A percentile compares a stretch with the other conserved stretches of the same genome.
These are phyloP conservation scores for Hypericum androsaemum DNA, from an alignment of 345 rosid genomes.

Conservation along the genomic window DNA sequence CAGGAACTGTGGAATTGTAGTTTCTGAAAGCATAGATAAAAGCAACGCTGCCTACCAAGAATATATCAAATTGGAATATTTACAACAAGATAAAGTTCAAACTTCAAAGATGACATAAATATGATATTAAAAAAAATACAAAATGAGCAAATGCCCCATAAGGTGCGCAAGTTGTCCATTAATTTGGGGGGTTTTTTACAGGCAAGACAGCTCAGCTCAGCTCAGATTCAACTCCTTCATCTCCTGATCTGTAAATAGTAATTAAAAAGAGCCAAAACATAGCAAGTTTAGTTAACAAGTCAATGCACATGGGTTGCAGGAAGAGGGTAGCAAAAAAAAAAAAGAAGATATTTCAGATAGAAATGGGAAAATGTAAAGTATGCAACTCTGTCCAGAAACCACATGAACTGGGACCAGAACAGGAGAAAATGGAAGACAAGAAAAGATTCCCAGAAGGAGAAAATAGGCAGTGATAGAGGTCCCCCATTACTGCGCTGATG, in stretches of 20 bases:
- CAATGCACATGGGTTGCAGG: conserved; percentile 18
- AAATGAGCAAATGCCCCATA: not conserved
- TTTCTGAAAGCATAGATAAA: no score
- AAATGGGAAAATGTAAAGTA: conserved; percentile 10
- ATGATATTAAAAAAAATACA: no score
- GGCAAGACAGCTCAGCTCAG: conserved; percentile 4
- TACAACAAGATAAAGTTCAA: no score
- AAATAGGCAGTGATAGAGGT: conserved; percentile 15
- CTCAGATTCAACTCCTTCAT: conserved; percentile 15
- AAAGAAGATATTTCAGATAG: conserved; percentile 3
- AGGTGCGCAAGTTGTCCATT: not conserved
- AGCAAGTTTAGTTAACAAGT: conserved; percentile 14
- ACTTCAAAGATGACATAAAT: no score
- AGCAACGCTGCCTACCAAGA: no score
- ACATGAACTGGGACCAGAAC: conserved; percentile 15
- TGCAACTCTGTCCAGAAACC: conserved; percentile 6
- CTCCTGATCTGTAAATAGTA: conserved; percentile 16
- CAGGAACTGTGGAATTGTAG: no score
- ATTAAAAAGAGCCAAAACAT: conserved; percentile 1
- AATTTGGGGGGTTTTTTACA: conserved; percentile 1
- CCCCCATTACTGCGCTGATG: conserved; percentile 9
- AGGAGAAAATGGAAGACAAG: conserved; percentile 4
- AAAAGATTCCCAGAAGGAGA: conserved; percentile 27
- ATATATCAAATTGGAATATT: no score
- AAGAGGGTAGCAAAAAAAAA: not conserved